A percentile compares a stretch with the other conserved stretches of the same genome.
These are phyloP conservation scores for Coemansia sp. DNA, from an alignment of 192 early-diverging fungal genomes.

Conservation along the genomic window DNA sequence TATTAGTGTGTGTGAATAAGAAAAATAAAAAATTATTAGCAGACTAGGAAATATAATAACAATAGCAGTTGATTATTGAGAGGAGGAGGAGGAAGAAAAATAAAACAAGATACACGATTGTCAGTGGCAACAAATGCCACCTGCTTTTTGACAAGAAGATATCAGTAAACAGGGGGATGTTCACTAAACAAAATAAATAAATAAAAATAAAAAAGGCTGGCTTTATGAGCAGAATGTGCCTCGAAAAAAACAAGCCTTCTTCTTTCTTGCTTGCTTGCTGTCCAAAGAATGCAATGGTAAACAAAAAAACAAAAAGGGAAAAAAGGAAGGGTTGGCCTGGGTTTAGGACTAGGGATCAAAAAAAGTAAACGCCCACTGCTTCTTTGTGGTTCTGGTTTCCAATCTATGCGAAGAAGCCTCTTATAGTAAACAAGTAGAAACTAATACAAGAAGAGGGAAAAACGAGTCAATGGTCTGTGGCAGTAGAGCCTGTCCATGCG, in stretches of 20 bases:
- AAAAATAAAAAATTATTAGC: constrained; percentile 9
- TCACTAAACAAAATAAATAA: not conserved
- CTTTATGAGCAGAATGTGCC: too few species aligned
- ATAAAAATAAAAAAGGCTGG: too few species aligned
- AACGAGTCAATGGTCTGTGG: too few species aligned
- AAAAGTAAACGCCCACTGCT: not conserved
- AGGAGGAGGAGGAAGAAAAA: not conserved
- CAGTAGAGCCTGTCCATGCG: not conserved
- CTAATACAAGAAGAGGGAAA: too few species aligned
- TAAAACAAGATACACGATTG: not conserved
- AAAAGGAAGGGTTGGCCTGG: not conserved
- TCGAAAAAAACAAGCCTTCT: too few species aligned
- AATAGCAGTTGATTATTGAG: too few species aligned
- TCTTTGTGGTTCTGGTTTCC: too few species aligned
- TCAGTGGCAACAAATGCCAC: not conserved
- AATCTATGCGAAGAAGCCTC: too few species aligned
- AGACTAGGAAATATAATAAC: not conserved
- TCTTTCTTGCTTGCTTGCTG: not conserved
- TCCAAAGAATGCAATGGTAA: constrained; percentile 14
- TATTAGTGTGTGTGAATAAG: not conserved
- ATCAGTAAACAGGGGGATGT: not conserved
- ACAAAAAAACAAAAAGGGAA: not conserved
- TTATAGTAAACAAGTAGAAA: too few species aligned
- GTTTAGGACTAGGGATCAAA: not conserved
- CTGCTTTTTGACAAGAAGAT: not conserved